A percentile compares a stretch with the other conserved stretches of the same genome.
These are phyloP conservation scores for Scytalidium lignicola DNA, from an alignment of 2,329 filamentous ascomycete species.

Conservation along the genomic window DNA sequence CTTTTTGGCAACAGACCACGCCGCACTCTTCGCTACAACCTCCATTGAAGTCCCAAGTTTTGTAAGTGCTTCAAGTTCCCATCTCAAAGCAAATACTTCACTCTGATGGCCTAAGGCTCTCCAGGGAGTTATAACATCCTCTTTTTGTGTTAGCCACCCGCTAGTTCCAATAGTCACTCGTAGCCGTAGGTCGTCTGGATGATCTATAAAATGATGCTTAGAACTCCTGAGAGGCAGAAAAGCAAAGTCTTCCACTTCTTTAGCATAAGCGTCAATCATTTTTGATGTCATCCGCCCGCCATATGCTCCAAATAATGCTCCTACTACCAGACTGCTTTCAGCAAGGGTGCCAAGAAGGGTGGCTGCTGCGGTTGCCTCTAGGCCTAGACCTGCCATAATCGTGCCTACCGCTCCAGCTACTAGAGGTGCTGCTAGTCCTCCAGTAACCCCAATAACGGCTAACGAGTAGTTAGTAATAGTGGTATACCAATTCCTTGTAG, in stretches of 20 bases:
- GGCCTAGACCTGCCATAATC: constrained; percentile 69
- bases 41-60: constrained; percentile 76
- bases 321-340: constrained; percentile 73
- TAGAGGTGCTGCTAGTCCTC: constrained; percentile 71
- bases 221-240: constrained; percentile 68
- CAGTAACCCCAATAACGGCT: constrained; percentile 66
- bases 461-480: neutral
- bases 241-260: constrained; percentile 83
- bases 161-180: constrained; percentile 78
- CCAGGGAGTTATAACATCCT: constrained; percentile 76
- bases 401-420: constrained; percentile 74
- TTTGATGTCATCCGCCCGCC: constrained; percentile 75
- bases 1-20: constrained; percentile 70
- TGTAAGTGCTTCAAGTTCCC: constrained; percentile 72
- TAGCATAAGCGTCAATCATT: constrained; percentile 83
- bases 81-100: constrained; percentile 79
- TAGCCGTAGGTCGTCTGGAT: constrained; percentile 59
- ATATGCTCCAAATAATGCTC: constrained; percentile 88
- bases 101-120: constrained; percentile 63
- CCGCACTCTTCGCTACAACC: constrained; percentile 69
- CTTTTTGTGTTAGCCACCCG: constrained; percentile 71
- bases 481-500: constrained; percentile 74
- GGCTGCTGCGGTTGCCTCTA: constrained; percentile 69
- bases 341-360: constrained; percentile 75
- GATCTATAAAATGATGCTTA: constrained; percentile 36